Conservation (phyloP, 331 rosid genomes). For the Acacia concinna region DNA sequence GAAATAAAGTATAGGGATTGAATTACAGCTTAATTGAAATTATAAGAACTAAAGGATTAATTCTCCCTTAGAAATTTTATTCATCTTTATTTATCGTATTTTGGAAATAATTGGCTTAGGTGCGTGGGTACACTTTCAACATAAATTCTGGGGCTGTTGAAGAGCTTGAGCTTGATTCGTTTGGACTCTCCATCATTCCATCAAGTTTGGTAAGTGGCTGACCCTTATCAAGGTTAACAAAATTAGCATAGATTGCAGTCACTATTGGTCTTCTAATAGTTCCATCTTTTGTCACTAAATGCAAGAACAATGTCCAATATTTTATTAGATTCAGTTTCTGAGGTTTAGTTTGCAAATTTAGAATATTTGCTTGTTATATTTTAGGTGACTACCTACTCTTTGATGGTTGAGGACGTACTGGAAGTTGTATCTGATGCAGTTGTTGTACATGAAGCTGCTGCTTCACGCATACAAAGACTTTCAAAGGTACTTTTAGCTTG, state of each 20-base stretch:
- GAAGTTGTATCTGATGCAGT: constrained; percentile 82
- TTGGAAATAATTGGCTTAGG: constrained; percentile 46
- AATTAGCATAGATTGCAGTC: constrained; percentile 22
- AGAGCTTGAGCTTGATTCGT: constrained; percentile 90
- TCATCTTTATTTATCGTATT: constrained; percentile 18
- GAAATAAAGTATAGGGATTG: too few relatives aligned
- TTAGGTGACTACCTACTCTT: constrained; percentile 91
- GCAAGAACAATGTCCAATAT: neutral
- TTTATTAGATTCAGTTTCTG: neutral
- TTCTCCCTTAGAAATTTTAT: too few relatives aligned
- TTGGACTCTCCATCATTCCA: constrained; percentile 84
- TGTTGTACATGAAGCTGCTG: constrained; percentile 90
- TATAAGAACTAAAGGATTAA: too few relatives aligned
- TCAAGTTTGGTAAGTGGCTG: constrained; percentile 74
- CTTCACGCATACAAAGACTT: constrained; percentile 79
- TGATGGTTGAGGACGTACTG: constrained; percentile 82
- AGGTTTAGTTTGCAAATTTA: constrained; percentile 13
- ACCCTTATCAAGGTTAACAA: constrained; percentile 21
- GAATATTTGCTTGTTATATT: constrained; percentile 22
- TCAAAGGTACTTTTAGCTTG: constrained; percentile 64
- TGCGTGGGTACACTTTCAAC: constrained; percentile 86
- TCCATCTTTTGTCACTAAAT: neutral
- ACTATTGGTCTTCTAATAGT: neutral
- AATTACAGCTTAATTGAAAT: too few relatives aligned
- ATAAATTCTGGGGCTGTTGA: constrained; percentile 83